A percentile compares a stretch with the other conserved stretches of the same genome.
phyloP scores from a whole-genome alignment of 345 rosid genomes.

The Hypericum androsaemum region DNA sequence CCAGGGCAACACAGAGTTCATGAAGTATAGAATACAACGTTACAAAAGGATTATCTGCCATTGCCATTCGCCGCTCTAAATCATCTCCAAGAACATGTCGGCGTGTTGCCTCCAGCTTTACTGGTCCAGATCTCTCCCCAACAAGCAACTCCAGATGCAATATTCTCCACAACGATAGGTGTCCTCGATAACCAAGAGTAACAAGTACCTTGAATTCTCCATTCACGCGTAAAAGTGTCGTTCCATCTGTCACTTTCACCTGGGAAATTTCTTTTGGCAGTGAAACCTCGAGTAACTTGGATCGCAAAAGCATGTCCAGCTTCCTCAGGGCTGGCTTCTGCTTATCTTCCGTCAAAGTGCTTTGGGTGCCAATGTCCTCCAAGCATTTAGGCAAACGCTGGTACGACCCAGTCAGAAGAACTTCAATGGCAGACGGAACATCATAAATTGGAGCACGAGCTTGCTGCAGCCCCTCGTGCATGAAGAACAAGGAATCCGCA shows the following conservation, averaged over 20 bases:
- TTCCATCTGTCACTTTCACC: slow-evolving; percentile 82
- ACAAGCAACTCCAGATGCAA: slow-evolving; percentile 93
- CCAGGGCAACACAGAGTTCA: slow-evolving; percentile 77
- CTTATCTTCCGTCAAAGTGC: slow-evolving; percentile 56
- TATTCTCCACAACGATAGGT: slow-evolving; percentile 92
- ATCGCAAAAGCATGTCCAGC: slow-evolving; percentile 78
- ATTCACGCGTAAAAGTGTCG: slow-evolving; percentile 57
- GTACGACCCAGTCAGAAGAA: slow-evolving; percentile 79
- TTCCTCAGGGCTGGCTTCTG: slow-evolving; percentile 81
- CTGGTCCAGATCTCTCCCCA: slow-evolving; percentile 77
- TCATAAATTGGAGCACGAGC: slow-evolving; percentile 98
- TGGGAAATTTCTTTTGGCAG: slow-evolving; percentile 79
- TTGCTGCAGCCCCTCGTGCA: slow-evolving; percentile 97
- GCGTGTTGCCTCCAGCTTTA: slow-evolving; percentile 62
- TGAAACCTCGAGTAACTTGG: slow-evolving; percentile 75
- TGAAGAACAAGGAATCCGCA: slow-evolving; percentile 84
- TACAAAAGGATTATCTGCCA: slow-evolving; percentile 69
- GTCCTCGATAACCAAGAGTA: slow-evolving; percentile 98
- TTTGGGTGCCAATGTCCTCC: slow-evolving; percentile 80
- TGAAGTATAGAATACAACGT: slow-evolving; percentile 75
- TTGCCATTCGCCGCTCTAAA: slow-evolving; percentile 92
- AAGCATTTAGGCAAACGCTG: slow-evolving; percentile 84
- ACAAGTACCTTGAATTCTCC: slow-evolving; percentile 92
- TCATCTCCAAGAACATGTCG: slow-evolving; percentile 88
- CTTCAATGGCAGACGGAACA: slow-evolving; percentile 86